Base-by-base conservation (phyloP, 2,329 filamentous ascomycete genomes). In the Ceratocystis lukuohia region DNA sequence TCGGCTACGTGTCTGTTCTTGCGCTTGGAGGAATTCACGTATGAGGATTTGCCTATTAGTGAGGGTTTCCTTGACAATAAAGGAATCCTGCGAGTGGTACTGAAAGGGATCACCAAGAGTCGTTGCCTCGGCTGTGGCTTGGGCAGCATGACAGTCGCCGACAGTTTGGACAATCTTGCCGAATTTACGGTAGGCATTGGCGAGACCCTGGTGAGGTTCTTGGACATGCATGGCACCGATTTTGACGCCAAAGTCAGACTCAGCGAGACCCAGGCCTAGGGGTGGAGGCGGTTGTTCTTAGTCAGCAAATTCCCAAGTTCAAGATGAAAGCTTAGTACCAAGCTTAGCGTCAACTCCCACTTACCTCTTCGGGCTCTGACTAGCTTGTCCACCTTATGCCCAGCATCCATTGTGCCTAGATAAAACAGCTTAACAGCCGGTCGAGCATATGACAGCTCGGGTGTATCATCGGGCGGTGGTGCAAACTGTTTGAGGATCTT, bases 401-500 rank as follows among this genome's bases (percentile, higher is more conserved):
- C 91, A n/a, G 91, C 86, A 74, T 97, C 94, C 91, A 99, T 96
- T 5, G 91, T 88, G 22, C 90, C 91, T 25, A 99, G 80, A 73
- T 99, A 99, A 74, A 99, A 97, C 61, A 92, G 82, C 78, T 99
- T 99, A 46, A 97, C 94, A 56, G 91, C 81, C 0, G 94, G 94
- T 65, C 94, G 84, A 22, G 92, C 91, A 71, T 94, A 88, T 69
- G 93, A 87, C 66, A 99, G 81, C 78, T 99, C 94, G 8, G 93
- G 92, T 0, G 94, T 97, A 75, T 99, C 94, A 76, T 99, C 94
- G 12, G 94, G 92, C 0, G 94, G 94, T 41, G 94, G 94, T 46
- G 94, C 93, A 76, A 99, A 99, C 75, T 99, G 94, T 80, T 99
- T 99, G 74, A 99, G 80, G 69, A 97, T 88, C 79, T 96, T 96